These are phyloP conservation scores for Naganishia sp. DNA, from an alignment of 1,284 basidiomycete genomes.

Conservation along the genomic window DNA sequence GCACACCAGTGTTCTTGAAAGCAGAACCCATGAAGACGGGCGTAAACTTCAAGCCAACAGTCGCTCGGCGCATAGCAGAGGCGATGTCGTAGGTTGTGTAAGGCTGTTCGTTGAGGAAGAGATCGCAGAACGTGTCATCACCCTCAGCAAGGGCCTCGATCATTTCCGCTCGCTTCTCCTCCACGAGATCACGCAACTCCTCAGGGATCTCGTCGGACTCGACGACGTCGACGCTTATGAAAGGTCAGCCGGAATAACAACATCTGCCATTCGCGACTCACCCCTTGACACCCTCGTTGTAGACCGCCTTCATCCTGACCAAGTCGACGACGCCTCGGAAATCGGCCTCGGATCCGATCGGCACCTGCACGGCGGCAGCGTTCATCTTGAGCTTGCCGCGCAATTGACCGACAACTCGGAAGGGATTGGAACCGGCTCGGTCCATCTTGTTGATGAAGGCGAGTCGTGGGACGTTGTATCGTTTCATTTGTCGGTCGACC, in stretches of 20 bases:
- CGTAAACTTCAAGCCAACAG: constrained; percentile 84
- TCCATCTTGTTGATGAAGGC: constrained; percentile 99
- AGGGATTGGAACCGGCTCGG: constrained; percentile 93
- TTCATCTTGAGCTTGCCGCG: constrained; percentile 86
- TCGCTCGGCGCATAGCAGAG: constrained; percentile 83
- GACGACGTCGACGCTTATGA: constrained; percentile 72
- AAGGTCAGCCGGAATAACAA: constrained; percentile 3
- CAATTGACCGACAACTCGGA: constrained; percentile 91
- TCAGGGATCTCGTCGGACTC: constrained; percentile 87
- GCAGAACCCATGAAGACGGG: constrained; percentile 98
- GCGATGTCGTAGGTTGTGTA: constrained; percentile 75
- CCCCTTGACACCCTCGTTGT: constrained; percentile 95
- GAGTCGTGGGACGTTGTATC: constrained; percentile 91
- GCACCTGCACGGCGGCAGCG: constrained; percentile 94
- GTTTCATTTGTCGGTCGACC: constrained; percentile 96
- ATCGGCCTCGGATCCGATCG: constrained; percentile 87
- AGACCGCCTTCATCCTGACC: constrained; percentile 90
- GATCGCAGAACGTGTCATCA: constrained; percentile 90
- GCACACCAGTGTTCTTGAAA: constrained; percentile 96
- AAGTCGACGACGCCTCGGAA: constrained; percentile 91
- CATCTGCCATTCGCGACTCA: constrained; percentile 52
- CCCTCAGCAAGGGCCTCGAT: constrained; percentile 95
- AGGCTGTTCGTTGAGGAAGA: constrained; percentile 81
- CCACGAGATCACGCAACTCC: constrained; percentile 69
- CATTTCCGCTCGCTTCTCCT: constrained; percentile 82